phyloP scores from a whole-genome alignment of 805 yeast species.

The Starmerella bombi region DNA sequence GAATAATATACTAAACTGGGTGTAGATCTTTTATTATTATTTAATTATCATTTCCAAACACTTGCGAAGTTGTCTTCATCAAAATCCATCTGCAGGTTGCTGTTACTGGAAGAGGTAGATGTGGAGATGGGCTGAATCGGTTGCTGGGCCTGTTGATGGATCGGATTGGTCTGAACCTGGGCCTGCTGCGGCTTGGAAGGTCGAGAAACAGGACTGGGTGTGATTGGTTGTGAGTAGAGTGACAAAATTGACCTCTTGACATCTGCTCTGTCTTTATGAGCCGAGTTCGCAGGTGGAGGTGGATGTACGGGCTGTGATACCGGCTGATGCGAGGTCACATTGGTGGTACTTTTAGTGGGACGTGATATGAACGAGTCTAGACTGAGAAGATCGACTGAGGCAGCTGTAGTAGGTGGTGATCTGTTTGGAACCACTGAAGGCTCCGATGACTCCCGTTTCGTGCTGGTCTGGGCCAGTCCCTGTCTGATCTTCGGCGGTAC shows the following conservation, averaged over 20 bases:
- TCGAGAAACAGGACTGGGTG: background rate
- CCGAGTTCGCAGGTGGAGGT: slow-evolving; percentile 2
- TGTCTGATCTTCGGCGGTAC: slow-evolving; percentile 5
- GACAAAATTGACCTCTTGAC: slow-evolving; percentile 85
- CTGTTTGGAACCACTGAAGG: no score
- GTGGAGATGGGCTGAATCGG: slow-evolving; percentile 1
- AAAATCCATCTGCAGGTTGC: no score
- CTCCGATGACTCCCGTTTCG: no score
- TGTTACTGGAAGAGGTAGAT: slow-evolving; percentile 2
- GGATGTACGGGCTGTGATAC: background rate
- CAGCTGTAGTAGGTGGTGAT: slow-evolving; percentile 1
- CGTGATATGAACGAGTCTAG: no score
- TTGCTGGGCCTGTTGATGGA: background rate
- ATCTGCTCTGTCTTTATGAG: slow-evolving; percentile 48
- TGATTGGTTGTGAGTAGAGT: slow-evolving; percentile 38
- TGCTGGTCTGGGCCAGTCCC: background rate
- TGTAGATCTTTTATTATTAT: background rate
- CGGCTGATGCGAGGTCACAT: no score
- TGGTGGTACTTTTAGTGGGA: no score
- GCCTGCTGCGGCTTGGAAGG: slow-evolving; percentile 1
- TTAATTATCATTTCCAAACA: slow-evolving; percentile 12
- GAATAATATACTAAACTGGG: slow-evolving; percentile 37
- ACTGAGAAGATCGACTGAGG: slow-evolving; percentile 15
- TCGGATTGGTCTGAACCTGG: background rate
- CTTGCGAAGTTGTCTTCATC: slow-evolving; percentile 17